Base-by-base conservation (phyloP, 2,329 filamentous ascomycete genomes). In the Penicillium griseofulvum region DNA sequence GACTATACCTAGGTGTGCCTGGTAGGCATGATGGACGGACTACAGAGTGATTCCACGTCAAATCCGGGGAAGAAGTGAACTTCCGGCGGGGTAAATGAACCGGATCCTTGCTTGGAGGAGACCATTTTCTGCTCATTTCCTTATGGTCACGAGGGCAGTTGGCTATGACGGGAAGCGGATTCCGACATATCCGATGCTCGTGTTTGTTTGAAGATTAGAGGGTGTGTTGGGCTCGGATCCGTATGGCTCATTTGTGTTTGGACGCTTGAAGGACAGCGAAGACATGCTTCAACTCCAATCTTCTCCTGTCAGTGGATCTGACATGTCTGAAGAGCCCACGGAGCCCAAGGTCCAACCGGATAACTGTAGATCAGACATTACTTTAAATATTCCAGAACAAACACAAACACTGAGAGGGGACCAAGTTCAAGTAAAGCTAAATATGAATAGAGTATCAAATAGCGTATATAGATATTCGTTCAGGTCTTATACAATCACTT, bases 151-250 rank as follows among this genome's bases (percentile, higher is more conserved):
- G 48, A 39, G 48, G 28, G 36, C 22, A 33, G 5, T 7, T 31
- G 24, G 16, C 41, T 38, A 31, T 22, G 14, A 7, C 59, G 52
- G 57, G 48, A 61, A 59, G 45, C 47, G 50, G 46, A 58, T 59
- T 57, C 60, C 59, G 58, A 38, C 17, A 41, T 24, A 29, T 38
- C 47, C 47, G 43, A 26, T 28, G n/a, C 22, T 53, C 19, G 9
- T 55, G 16, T 24, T 49, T 48, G 22, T 34, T 17, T n/a, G 22
- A 28, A 10, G 11, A 14, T 12, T 1, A 41, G 22, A 28, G 19
- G 50, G 36, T 48, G 43, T 48, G 26, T 2, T 46, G 50, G 34
- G 14, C 3, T 12, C 16, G 33, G 12, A 41, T 41, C 36, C 43
- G 50, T 41, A 26, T 52, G 50, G 28, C 5, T 52, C 22, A 11